Evolutionary conservation across 495 filamentous ascomycete genomes (phyloP), one percentile per base, ranked within the genome.

Genomic region (Echria macrotheca): DNA sequence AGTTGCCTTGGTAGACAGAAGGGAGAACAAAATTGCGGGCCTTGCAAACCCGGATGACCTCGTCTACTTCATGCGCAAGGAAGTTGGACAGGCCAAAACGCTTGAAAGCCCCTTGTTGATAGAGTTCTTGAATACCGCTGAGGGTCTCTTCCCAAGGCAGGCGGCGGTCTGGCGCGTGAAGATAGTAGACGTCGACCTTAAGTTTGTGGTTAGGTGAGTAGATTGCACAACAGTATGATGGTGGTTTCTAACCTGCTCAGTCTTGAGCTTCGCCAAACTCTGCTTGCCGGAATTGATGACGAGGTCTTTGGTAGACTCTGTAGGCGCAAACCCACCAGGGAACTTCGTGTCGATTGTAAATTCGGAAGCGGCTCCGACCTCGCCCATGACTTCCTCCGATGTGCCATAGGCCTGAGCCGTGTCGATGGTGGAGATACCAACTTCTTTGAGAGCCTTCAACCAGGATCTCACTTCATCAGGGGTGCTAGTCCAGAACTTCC

Each of bases 1-100:
- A 85, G 55, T 82, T 73, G 14, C 75, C 80, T 52, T 84, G 79
- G 63, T 77, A 85, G 17, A 83, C 80, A 6, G 69, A 73, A 0
- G 81, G 80, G 21, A 77, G 73, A 37, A 82, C 71, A 71, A 76
- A 84, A 28, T 69, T 72, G 23, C 78, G 64, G n/a, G 52, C 42
- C 6, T 65, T 55, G 29, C 73, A 78, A 1, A 78, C 59, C 52
- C 74, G 69, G 42, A 66, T 67, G 31, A 81, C 71, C 53, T 72
- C 52, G 0, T 71, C 71, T 10, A 82, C 73, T 58, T 79, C 72
- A 65, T 69, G 72, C 0, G 73, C 55, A 55, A 59, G 64, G 58
- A 72, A 81, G 44, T 80, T 80, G 45, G 66, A 69, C 17, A 81
- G 57, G 1, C 71, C 79, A n/a, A 61, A 53, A 8, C 70, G 59